These are phyloP conservation scores for Pseudonitzschia delicatissima DNA, from an alignment of 108 stramenopile genomes.

Conservation along the genomic window DNA sequence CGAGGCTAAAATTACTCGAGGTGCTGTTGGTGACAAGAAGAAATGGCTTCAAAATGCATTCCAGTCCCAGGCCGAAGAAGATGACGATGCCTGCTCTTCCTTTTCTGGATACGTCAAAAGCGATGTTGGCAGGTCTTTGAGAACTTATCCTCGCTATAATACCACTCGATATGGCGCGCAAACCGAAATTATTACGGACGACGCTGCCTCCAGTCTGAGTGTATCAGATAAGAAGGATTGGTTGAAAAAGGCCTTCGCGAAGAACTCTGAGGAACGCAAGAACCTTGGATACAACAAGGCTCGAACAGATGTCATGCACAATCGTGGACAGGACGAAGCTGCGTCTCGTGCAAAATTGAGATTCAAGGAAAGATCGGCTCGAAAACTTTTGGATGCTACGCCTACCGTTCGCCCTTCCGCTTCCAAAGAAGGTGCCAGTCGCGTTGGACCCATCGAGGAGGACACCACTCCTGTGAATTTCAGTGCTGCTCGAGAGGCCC, in stretches of 20 bases:
- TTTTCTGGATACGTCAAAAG: conserved; percentile 28
- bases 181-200: conserved; percentile 24
- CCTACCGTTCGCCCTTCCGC: neutral
- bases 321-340: conserved; percentile 34
- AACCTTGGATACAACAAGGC: conserved; percentile 13
- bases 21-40: conserved; percentile 32
- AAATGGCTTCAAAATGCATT: conserved; percentile 35
- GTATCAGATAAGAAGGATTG: conserved; percentile 71
- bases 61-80: conserved; percentile 14
- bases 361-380: conserved; percentile 29
- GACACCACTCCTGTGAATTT: conserved; percentile 40
- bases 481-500: conserved; percentile 38
- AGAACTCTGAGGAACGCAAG: conserved; percentile 13
- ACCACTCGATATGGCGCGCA: conserved; percentile 8
- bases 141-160: neutral
- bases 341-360: conserved; percentile 32
- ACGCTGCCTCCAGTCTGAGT: conserved; percentile 36
- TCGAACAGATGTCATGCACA: conserved; percentile 27
- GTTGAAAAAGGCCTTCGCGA: conserved; percentile 66
- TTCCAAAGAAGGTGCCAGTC: conserved; percentile 6
- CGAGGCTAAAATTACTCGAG: conserved; percentile 33
- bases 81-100: conserved; percentile 7
- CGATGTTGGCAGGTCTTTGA: conserved; percentile 8
- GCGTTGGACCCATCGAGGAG: conserved; percentile 19
- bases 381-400: conserved; percentile 2